Percentiles rank a stretch among this genome's conserved stretches.
These are phyloP conservation scores for Aspergillus bridgeri DNA, from an alignment of 495 filamentous ascomycete genomes.

Conservation along the genomic window DNA sequence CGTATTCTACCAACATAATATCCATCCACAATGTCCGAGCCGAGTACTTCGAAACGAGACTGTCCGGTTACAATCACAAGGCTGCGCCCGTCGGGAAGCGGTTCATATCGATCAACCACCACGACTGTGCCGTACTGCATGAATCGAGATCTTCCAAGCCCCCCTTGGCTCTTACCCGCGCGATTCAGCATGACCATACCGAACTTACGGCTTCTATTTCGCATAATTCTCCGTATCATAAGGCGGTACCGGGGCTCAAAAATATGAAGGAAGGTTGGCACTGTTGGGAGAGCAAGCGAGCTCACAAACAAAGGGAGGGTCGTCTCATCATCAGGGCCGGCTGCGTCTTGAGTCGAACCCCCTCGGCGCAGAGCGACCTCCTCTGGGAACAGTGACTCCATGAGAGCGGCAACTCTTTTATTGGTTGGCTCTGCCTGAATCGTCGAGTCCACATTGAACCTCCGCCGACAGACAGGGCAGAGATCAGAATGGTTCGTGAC, in stretches of 20 bases:
- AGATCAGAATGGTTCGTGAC: slow-evolving; percentile 70
- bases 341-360: slow-evolving; percentile 48
- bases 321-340: slow-evolving; percentile 47
- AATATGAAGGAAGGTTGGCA: slow-evolving; percentile 84
- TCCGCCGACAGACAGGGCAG: slow-evolving; percentile 75
- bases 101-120: slow-evolving; percentile 65
- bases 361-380: slow-evolving; percentile 55
- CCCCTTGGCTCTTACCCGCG: slow-evolving; percentile 49
- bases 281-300: slow-evolving; percentile 72
- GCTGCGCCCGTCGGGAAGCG: slow-evolving; percentile 76
- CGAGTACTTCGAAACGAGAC: slow-evolving; percentile 68
- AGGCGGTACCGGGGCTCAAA: slow-evolving; percentile 88
- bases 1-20: slow-evolving; percentile 73
- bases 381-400: slow-evolving; percentile 64
- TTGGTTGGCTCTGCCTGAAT: slow-evolving; percentile 58
- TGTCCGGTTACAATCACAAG: slow-evolving; percentile 72
- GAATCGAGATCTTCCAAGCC: slow-evolving; percentile 57
- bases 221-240: slow-evolving; percentile 78
- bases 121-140: slow-evolving; percentile 76
- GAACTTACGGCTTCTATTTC: slow-evolving; percentile 65
- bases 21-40: slow-evolving; percentile 64
- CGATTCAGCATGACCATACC: slow-evolving; percentile 80
- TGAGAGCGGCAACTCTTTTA: slow-evolving; percentile 53
- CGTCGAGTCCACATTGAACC: slow-evolving; percentile 57
- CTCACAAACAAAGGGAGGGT: slow-evolving; percentile 76